Evolutionary conservation across 2,329 filamentous ascomycete species (phyloP).

Genomic region (Sporothrix curviconia): DNA sequence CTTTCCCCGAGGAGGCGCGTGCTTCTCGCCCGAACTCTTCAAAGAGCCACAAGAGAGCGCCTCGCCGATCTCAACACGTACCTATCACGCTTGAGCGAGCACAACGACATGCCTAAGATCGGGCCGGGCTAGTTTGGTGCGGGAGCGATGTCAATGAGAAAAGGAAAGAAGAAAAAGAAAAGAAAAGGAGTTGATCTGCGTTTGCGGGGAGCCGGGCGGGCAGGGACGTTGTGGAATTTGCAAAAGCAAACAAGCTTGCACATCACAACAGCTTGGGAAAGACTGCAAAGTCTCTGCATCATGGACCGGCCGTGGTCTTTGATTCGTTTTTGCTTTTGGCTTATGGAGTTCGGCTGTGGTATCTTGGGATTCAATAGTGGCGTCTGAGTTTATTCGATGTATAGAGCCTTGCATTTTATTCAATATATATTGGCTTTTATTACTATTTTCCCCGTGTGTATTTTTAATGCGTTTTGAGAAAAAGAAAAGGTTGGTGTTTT

Average conservation of each 20-base stretch:
- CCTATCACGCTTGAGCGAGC: slow-evolving; percentile 83
- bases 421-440: no score
- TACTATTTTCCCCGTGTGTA: no score
- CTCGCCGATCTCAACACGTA: slow-evolving; percentile 96
- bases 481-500: no score
- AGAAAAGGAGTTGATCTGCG: neutral
- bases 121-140: slow-evolving; percentile 44
- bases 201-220: neutral
- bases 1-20: slow-evolving; percentile 35
- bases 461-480: no score
- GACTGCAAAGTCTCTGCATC: no score
- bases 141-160: neutral
- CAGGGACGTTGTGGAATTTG: neutral
- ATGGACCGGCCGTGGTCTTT: no score
- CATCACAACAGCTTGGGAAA: neutral
- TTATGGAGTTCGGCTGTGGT: no score
- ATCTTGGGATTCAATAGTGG: no score
- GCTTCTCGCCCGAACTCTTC: slow-evolving; percentile 63
- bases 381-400: no score
- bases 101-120: slow-evolving; percentile 88
- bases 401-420: no score
- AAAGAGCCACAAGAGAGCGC: slow-evolving; percentile 93
- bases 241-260: neutral
- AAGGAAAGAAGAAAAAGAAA: no score
- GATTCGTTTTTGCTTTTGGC: no score